Conservation (phyloP, 257 asterid species). For the Fraxinus quadrangulata region DNA sequence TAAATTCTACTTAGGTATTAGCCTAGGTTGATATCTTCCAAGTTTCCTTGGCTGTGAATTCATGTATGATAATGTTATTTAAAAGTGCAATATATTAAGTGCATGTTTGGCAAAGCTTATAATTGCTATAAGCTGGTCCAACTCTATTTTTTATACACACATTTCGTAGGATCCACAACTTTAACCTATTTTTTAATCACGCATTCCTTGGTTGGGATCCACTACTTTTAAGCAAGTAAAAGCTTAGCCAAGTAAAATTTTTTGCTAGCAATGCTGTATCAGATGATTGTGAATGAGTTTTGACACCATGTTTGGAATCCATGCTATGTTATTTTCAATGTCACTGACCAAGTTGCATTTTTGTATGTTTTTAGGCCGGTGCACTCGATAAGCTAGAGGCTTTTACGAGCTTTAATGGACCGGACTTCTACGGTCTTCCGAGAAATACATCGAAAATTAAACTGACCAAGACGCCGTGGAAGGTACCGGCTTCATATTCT, state of each 20-base stretch:
- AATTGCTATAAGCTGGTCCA: too few species aligned
- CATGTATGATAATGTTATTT: background rate
- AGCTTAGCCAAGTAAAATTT: too few species aligned
- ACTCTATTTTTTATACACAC: too few species aligned
- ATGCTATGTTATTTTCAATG: background rate
- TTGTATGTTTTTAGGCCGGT: constrained; percentile 49
- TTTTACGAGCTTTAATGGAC: constrained; percentile 92
- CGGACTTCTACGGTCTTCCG: constrained; percentile 86
- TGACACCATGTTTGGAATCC: background rate
- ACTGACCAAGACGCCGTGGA: constrained; percentile 70
- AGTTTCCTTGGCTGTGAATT: background rate
- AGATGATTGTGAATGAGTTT: background rate
- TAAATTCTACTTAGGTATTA: background rate
- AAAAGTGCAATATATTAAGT: background rate
- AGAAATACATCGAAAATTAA: constrained; percentile 67
- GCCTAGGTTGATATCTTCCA: background rate
- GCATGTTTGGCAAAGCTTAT: too few species aligned
- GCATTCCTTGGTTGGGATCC: too few species aligned
- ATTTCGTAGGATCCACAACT: too few species aligned
- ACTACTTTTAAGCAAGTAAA: too few species aligned
- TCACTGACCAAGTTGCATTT: background rate
- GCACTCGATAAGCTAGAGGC: constrained; percentile 91
- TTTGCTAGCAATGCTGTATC: background rate
- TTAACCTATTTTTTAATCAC: too few species aligned
- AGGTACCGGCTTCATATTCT: constrained; percentile 68